phyloP scores from a whole-genome alignment of 2,329 filamentous ascomycete species.

The Epichloe glyceriae region DNA sequence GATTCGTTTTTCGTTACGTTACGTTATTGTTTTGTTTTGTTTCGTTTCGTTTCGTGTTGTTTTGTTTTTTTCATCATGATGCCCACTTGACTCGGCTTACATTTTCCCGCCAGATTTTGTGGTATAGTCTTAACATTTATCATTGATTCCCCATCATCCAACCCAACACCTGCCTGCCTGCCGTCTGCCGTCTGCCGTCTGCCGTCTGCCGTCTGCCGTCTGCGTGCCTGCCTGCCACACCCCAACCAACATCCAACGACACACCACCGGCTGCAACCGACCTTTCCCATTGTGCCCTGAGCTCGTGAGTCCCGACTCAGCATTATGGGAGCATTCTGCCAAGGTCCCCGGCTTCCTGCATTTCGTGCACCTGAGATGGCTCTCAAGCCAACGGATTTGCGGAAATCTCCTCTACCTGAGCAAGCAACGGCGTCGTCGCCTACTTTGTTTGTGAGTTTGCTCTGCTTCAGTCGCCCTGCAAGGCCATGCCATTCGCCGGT shows the following conservation, averaged over 20 bases:
- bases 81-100: not conserved
- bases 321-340: conserved; percentile 5
- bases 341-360: conserved; percentile 1
- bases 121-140: not conserved
- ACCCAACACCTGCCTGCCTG: no score
- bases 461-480: not conserved
- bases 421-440: not conserved
- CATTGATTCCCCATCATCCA: no score
- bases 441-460: conserved; percentile 7
- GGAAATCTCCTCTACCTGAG: not conserved
- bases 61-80: not conserved
- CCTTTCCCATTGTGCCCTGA: not conserved
- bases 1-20: not conserved
- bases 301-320: not conserved
- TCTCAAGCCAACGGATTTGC: not conserved
- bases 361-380: conserved; percentile 1
- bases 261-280: not conserved
- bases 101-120: not conserved
- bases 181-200: no score
- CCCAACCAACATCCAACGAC: not conserved
- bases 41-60: not conserved
- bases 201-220: not conserved
- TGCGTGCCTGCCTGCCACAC: not conserved
- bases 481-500: not conserved
- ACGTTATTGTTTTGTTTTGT: not conserved